phyloP scores from a whole-genome alignment of 2,329 filamentous ascomycete species.

The Neurospora crassa region DNA sequence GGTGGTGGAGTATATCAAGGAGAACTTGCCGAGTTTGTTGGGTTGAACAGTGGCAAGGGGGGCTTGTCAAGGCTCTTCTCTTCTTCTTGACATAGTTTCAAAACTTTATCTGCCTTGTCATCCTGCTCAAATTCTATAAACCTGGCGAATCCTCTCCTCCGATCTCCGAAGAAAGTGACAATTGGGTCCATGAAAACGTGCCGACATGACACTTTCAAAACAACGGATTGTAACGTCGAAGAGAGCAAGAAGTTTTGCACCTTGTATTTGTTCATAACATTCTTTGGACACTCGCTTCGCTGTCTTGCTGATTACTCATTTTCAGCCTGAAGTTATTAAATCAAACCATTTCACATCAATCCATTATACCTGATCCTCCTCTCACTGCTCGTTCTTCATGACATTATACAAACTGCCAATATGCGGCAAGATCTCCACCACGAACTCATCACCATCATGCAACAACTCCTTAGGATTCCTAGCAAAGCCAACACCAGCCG shows the following conservation, averaged over 20 bases:
- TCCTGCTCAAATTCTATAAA: too few relatives aligned
- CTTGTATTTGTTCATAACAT: not conserved
- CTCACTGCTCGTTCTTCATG: slow-evolving; percentile 27
- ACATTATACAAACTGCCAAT: slow-evolving; percentile 33
- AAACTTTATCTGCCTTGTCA: too few relatives aligned
- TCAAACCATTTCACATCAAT: too few relatives aligned
- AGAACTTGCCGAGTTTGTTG: slow-evolving; percentile 26
- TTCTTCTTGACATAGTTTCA: too few relatives aligned
- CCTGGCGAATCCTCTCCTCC: too few relatives aligned
- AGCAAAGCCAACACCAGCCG: slow-evolving; percentile 31
- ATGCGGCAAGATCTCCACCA: slow-evolving; percentile 32
- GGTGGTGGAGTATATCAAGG: slow-evolving; percentile 38
- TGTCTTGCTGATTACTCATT: not conserved
- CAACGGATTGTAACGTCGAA: not conserved
- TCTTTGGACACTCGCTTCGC: too few relatives aligned
- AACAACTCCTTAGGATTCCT: slow-evolving; percentile 28
- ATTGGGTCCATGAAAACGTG: not conserved
- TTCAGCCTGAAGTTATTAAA: not conserved
- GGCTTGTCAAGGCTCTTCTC: too few relatives aligned
- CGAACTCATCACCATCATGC: slow-evolving; percentile 30
- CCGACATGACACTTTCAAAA: not conserved
- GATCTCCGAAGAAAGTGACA: too few relatives aligned
- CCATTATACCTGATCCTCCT: not conserved
- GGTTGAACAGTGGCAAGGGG: not conserved
- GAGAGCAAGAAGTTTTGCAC: not conserved